Base-by-base conservation (phyloP, 2,329 filamentous ascomycete species). In the Beauveria medogensis region DNA sequence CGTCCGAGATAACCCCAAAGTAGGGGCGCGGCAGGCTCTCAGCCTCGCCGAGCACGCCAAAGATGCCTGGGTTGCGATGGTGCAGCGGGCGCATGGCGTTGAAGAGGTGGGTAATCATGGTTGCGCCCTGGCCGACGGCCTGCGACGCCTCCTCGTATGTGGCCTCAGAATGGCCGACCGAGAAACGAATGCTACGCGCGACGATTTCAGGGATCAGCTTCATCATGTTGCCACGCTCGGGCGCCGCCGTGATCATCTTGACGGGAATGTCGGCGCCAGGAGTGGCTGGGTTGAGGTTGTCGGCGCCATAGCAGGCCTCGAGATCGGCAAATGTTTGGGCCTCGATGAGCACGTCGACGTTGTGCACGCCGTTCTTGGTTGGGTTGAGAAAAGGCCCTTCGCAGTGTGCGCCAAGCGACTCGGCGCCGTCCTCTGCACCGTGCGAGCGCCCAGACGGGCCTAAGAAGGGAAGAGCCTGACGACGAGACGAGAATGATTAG, bases 61-160 rank as follows among this genome's bases (percentile, higher is more conserved):
- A 96, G 67, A 96, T 86, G 43, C 92, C 92, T 0, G 92, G 92
- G 73, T 96, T 92, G 62, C 92, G 88, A 78, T 97, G 91, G 72
- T 94, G 90, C 55, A 96, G 84, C 16, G 91, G 91, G 1, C 87
- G 83, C 92, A 96, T 96, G 28, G 92, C 92, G 72, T 96, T 96
- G 83, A 96, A 96, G 1, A 96, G 80, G 69, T 96, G 92, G 0
- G 92, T 96, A 66, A 96, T 89, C 90, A 95, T 96, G 54, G 83
- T 89, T 2, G 90, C 90, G 56, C 92, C 92, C 7, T 85, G 81
- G n/a, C 77, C 78, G 3, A 94, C 82, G 22, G 90, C 89, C 5
- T 78, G 75, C 4, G 87, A 85, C 1, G 90, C 91, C 70, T 93
- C 82, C 73, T 95, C 90, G 70, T 93, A 96, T 0, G 89, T 91